phyloP scores from a whole-genome alignment of 1,139 yeast species.

The Kurtzmaniella quercitrusa region DNA sequence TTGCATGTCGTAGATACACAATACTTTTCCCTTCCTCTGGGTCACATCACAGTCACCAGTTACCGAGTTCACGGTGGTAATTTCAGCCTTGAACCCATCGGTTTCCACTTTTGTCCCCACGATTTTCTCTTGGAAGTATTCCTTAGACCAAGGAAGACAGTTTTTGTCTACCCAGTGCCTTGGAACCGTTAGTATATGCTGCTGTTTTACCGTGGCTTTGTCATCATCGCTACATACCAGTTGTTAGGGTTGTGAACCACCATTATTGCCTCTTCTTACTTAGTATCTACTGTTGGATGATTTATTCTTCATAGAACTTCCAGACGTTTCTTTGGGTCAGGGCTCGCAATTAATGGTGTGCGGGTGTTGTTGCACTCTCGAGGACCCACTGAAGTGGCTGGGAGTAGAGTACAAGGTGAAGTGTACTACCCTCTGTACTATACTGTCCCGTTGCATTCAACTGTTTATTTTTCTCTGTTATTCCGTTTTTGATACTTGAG shows the following conservation, averaged over 20 bases:
- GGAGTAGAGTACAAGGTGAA: no score
- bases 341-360: not conserved
- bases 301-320: not conserved
- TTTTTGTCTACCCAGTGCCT: slow-evolving; percentile 86
- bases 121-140: slow-evolving; percentile 48
- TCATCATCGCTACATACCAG: slow-evolving; percentile 45
- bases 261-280: slow-evolving; percentile 39
- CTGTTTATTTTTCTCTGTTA: no score
- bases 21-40: slow-evolving; percentile 76
- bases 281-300: not conserved
- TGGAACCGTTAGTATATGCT: slow-evolving; percentile 16
- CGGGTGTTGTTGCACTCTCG: not conserved
- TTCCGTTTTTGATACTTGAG: no score
- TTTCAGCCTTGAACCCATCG: slow-evolving; percentile 29
- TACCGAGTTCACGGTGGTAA: slow-evolving; percentile 42
- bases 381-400: no score
- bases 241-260: slow-evolving; percentile 81
- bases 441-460: no score
- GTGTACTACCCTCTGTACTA: no score
- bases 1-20: slow-evolving; percentile 66
- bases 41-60: slow-evolving; percentile 78
- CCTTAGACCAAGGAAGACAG: slow-evolving; percentile 72
- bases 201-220: not conserved
- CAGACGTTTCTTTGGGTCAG: not conserved
- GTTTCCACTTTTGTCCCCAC: slow-evolving; percentile 29